Evolutionary conservation across 257 asterid species (phyloP), one percentile per base, ranked within the genome.

Genomic region (Solanum gracilifrons): DNA sequence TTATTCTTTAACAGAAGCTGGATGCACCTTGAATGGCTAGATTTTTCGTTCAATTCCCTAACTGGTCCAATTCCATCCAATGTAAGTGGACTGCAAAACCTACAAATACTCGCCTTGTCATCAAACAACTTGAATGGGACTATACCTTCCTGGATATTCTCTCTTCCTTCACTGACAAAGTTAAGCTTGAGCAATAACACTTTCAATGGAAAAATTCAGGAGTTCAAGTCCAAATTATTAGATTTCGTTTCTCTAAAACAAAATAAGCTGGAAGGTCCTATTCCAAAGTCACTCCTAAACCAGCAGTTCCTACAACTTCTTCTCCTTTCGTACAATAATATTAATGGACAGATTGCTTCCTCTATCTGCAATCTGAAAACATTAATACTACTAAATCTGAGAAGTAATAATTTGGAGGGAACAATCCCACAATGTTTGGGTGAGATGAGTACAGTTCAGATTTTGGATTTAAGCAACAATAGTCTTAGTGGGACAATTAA

Each of bases 191-290:
- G 39, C 9, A 0, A 36, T 36, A 36, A 36, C 9, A 7, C 2
- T 36, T 7, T 36, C 39, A 36, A 7, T 36, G 39, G 39, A 1
- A 32, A 55, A 5, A 62, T 83, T 48, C 31, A 23, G 10, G 86
- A 83, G 43, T 83, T 55, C 6, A 55, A 55, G 31, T 83, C 86
- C 37, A 55, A 55, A 21, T 11, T 12, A 16, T 29, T 83, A 11
- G 0, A 0, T 1, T 0, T 0, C 0, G 69, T 83, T 55, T 1
- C 0, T 83, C 18, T 83, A 32, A 20, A 3, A 2, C 21, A 29
- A 10, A 69, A 41, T 41, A n/a, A 41, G n/a, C 27, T 85, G 27
- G 5, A 85, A 69, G 82, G 80, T 64, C 37, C 32, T 33, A 85
- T 62, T 27, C 77, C 62, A 23, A 33, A 32, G 13, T 68, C 62